Evolutionary conservation across 2,329 filamentous ascomycete species (phyloP), one percentile per base, ranked within the genome.

Genomic region (Cladophialophora exuberans): DNA sequence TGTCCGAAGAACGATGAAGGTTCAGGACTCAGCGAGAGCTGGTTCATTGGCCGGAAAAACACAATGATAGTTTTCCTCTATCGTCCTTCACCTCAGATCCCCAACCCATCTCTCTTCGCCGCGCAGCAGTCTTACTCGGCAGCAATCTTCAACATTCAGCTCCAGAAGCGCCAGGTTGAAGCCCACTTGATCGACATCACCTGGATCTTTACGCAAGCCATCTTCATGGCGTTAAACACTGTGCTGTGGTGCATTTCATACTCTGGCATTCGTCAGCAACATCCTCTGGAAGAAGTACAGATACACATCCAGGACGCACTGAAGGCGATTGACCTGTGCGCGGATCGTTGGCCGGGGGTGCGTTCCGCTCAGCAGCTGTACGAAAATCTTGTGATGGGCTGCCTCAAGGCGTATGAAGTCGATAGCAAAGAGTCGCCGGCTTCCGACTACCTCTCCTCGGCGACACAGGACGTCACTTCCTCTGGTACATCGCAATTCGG

Each of bases 201-300:
- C 1, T 97, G 93, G 93, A 87, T 96, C 38, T 96, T 96, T 67
- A 84, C 96, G 1, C 82, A 96, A 55, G 86, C 88, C 17, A 81
- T 97, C 35, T 97, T 95, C 74, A 94, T 95, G 84, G 86, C 89
- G 3, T 81, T 97, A 54, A 97, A 96, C 68, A 92, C 90, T 4
- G 82, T 97, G 45, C 80, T 99, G 1, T 99, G 94, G 94, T 85
- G 89, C 1, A 81, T 96, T 6, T 96, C 92, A 1, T 97, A 96
- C 67, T 81, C 87, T 3, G 88, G 93, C 62, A 86, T 97, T 20
- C 86, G 94, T 41, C 81, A 83, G 50, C 77, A 83, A 15, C 87
- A 96, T 68, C 70, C 81, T 3, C 83, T 86, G 17, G 85, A 90
- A 39, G 87, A 94, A 60, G 87, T 96, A 0, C 85, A 93, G 66